Percentiles rank a stretch among this genome's conserved stretches.
phyloP scores from a whole-genome alignment of 352 stramenopile species.

The Phytophthora cactorum region DNA sequence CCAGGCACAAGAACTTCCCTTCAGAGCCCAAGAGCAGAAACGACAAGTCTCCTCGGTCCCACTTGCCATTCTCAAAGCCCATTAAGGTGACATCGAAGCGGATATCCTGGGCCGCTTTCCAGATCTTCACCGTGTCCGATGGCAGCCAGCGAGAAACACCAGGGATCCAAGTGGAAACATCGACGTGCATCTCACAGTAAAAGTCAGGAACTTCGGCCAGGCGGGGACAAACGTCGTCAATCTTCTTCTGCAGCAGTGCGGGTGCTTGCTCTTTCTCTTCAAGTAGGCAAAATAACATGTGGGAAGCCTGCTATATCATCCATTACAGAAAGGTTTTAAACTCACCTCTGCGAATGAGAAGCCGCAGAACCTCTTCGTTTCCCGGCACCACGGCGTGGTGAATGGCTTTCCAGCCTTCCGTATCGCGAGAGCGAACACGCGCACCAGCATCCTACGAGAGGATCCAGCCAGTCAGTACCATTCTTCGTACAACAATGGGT shows the following conservation, averaged over 20 bases:
- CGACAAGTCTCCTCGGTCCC: conserved; percentile 69
- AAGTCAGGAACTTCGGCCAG: conserved; percentile 63
- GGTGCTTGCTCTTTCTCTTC: conserved; percentile 71
- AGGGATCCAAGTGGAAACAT: conserved; percentile 77
- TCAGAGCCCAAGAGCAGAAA: conserved; percentile 61
- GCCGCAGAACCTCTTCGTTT: conserved; percentile 64
- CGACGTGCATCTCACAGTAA: conserved; percentile 69
- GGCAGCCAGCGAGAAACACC: conserved; percentile 72
- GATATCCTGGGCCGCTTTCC: conserved; percentile 66
- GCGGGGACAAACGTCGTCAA: conserved; percentile 49
- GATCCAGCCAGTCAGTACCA: conserved; percentile 1
- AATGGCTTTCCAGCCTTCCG: conserved; percentile 66
- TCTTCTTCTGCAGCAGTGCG: conserved; percentile 56
- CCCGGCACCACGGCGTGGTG: conserved; percentile 64
- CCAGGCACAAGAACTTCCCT: conserved; percentile 57
- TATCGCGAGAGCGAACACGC: conserved; percentile 67
- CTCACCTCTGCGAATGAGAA: conserved; percentile 57
- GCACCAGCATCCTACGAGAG: conserved; percentile 53
- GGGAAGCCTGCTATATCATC: conserved; percentile 1
- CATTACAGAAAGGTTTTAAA: not conserved
- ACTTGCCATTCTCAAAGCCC: conserved; percentile 66
- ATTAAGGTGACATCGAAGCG: conserved; percentile 73
- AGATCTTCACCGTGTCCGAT: conserved; percentile 79
- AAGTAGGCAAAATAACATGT: conserved; percentile 1
- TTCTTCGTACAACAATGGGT: not conserved